Percentiles rank a stretch among this genome's conserved stretches.
Evolutionary conservation across 257 asterid species (phyloP).

Genomic region (Rubia yunnanensis): DNA sequence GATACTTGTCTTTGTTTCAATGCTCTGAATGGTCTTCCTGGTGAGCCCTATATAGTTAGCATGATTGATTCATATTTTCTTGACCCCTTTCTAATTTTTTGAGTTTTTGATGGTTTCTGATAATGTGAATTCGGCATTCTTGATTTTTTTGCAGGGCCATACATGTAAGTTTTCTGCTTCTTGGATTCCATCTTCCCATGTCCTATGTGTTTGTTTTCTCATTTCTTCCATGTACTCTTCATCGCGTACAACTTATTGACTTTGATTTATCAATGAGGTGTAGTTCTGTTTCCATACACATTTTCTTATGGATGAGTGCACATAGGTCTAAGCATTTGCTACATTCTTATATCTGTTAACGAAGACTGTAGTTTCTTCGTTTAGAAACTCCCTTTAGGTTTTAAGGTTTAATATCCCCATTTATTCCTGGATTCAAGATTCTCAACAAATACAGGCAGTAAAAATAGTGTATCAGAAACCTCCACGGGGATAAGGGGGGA

Average conservation of each 20-base stretch:
- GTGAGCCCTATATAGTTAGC: constrained; percentile 23
- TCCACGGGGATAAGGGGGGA: too few relatives aligned
- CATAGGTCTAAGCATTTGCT: background rate
- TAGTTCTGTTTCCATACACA: background rate
- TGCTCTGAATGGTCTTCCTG: constrained; percentile 91
- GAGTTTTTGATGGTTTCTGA: constrained; percentile 8
- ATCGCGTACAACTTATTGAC: background rate
- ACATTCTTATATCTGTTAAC: background rate
- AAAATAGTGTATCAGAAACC: background rate
- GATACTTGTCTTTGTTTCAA: constrained; percentile 97
- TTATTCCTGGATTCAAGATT: background rate
- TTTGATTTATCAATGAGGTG: background rate
- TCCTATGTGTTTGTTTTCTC: constrained; percentile 9
- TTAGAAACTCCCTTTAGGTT: background rate
- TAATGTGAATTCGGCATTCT: background rate
- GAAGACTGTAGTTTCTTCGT: background rate
- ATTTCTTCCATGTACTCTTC: background rate
- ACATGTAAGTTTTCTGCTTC: constrained; percentile 60
- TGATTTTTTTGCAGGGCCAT: constrained; percentile 65
- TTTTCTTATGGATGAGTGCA: background rate
- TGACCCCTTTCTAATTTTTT: background rate
- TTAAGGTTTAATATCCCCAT: background rate
- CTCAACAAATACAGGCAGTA: background rate
- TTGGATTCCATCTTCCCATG: constrained; percentile 18
- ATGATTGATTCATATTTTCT: background rate